Evolutionary conservation across 2,329 filamentous ascomycete species (phyloP).

Genomic region (Dendrostoma leiphaemia): DNA sequence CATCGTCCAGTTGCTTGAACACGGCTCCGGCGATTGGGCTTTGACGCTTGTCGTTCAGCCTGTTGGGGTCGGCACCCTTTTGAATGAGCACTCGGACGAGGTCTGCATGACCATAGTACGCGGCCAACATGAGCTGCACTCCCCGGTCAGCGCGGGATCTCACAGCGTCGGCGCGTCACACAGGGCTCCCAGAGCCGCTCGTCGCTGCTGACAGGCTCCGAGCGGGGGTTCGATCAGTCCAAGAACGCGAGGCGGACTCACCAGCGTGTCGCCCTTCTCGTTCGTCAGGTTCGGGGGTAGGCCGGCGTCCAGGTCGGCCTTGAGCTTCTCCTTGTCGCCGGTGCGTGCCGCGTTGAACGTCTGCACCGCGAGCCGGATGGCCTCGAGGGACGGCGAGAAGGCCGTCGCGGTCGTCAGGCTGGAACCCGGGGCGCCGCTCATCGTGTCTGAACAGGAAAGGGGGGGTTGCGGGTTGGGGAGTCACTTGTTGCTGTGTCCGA

Average conservation of each 20-base stretch:
- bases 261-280: constrained; percentile 69
- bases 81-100: constrained; percentile 60
- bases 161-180: too few relatives aligned
- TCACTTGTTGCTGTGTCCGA: too few relatives aligned
- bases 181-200: too few relatives aligned
- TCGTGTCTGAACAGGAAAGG: not conserved
- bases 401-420: constrained; percentile 2
- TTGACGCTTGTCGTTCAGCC: constrained; percentile 66
- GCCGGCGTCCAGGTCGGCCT: constrained; percentile 62
- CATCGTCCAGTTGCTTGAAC: constrained; percentile 66
- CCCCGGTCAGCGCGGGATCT: not conserved
- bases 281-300: constrained; percentile 70
- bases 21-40: constrained; percentile 69
- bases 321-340: constrained; percentile 56
- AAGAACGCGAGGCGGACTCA: constrained; percentile 30
- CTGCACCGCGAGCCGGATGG: constrained; percentile 61
- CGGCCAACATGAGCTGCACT: constrained; percentile 65
- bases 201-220: too few relatives aligned
- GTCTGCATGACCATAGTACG: constrained; percentile 65
- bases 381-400: constrained; percentile 55
- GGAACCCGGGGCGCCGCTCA: not conserved
- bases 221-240: not conserved
- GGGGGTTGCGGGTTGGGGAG: too few relatives aligned
- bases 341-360: constrained; percentile 66
- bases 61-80: constrained; percentile 65